Evolutionary conservation across 768 basidiomycete species (phyloP).

Genomic region (Sistotremastrum niveocremeum): DNA sequence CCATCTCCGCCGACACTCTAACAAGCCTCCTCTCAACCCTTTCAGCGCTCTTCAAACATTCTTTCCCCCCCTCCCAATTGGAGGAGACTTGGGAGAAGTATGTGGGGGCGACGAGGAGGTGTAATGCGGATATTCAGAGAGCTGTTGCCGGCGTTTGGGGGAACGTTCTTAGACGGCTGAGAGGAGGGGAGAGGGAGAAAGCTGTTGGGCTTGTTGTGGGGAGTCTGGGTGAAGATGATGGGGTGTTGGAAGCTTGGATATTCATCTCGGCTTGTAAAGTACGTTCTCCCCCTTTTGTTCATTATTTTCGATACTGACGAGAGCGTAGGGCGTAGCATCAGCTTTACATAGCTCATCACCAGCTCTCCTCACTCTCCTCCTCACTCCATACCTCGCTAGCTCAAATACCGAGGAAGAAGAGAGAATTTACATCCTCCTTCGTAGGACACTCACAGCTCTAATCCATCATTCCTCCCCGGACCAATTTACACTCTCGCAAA

Average conservation of each 20-base stretch:
- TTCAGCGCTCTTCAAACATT: slow-evolving; percentile 54
- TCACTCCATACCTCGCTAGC: slow-evolving; percentile 38
- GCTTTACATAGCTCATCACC: slow-evolving; percentile 66
- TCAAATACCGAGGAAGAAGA: slow-evolving; percentile 18
- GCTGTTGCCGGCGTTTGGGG: slow-evolving; percentile 85
- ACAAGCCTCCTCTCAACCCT: slow-evolving; percentile 56
- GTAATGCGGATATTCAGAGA: slow-evolving; percentile 58
- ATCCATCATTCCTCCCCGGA: slow-evolving; percentile 74
- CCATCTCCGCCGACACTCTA: slow-evolving; percentile 46
- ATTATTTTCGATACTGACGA: neutral
- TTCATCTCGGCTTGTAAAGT: slow-evolving; percentile 74
- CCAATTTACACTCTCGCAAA: slow-evolving; percentile 46
- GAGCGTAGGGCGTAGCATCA: slow-evolving; percentile 58
- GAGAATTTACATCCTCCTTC: slow-evolving; percentile 40
- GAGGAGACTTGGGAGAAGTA: slow-evolving; percentile 43
- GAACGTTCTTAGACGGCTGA: slow-evolving; percentile 57
- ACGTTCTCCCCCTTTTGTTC: slow-evolving; percentile 4
- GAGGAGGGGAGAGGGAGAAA: slow-evolving; percentile 39
- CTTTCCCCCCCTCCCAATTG: slow-evolving; percentile 42
- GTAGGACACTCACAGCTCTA: slow-evolving; percentile 64
- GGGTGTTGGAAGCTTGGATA: slow-evolving; percentile 46
- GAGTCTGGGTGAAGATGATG: slow-evolving; percentile 37
- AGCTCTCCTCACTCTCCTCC: slow-evolving; percentile 43
- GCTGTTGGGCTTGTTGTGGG: slow-evolving; percentile 42
- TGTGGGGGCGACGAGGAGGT: slow-evolving; percentile 36